Evolutionary conservation across 2,329 filamentous ascomycete species (phyloP).

Genomic region (Davidsoniella virescens): DNA sequence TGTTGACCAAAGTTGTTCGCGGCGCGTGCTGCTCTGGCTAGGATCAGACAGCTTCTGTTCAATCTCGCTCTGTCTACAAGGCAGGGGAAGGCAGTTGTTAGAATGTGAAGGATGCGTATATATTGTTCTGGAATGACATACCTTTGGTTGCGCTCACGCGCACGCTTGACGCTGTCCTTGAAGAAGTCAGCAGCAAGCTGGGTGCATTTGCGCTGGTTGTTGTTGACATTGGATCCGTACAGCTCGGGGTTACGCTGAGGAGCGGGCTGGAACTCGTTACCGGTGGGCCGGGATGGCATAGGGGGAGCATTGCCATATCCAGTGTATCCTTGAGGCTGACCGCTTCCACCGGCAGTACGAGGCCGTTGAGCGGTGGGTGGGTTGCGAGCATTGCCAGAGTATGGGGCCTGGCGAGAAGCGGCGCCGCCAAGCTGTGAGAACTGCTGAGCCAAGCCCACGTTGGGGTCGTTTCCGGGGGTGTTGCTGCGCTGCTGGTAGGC

Average conservation of each 20-base stretch:
- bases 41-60: constrained; percentile 72
- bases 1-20: constrained; percentile 70
- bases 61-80: constrained; percentile 68
- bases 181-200: constrained; percentile 78
- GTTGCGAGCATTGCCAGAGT: constrained; percentile 48
- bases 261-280: constrained; percentile 58
- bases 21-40: constrained; percentile 55
- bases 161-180: constrained; percentile 94
- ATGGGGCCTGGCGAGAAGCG: constrained; percentile 36
- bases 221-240: constrained; percentile 46
- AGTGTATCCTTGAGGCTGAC: constrained; percentile 45
- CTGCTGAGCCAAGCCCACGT: constrained; percentile 83
- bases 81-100: not conserved
- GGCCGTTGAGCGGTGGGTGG: constrained; percentile 57
- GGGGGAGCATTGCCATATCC: constrained; percentile 50
- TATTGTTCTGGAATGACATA: constrained; percentile 26
- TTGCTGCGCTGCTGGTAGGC: constrained; percentile 36
- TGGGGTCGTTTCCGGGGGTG: constrained; percentile 59
- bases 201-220: constrained; percentile 55
- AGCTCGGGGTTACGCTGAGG: constrained; percentile 80
- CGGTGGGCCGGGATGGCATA: constrained; percentile 40
- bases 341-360: constrained; percentile 60
- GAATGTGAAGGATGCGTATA: constrained; percentile 2
- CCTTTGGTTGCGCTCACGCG: constrained; percentile 88
- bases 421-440: constrained; percentile 77